These are phyloP conservation scores for Aureobasidium lini DNA, from an alignment of 2,329 filamentous ascomycete genomes.

Conservation along the genomic window DNA sequence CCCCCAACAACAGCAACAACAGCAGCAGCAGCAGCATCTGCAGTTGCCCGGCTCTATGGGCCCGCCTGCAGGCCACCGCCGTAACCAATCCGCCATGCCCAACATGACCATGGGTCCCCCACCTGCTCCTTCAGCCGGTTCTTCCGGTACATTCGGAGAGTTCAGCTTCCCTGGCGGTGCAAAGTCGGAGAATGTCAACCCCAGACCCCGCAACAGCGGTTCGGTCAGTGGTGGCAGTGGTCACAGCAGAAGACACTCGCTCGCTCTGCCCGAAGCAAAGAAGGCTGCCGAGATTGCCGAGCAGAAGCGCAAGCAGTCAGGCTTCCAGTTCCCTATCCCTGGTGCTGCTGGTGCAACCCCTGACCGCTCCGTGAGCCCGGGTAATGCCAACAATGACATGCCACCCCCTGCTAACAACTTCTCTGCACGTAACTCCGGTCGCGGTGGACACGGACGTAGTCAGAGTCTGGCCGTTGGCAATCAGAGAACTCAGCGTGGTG, in stretches of 20 bases:
- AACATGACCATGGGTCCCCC: conserved; percentile 88
- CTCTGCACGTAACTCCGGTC: conserved; percentile 27
- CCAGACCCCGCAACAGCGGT: conserved; percentile 63
- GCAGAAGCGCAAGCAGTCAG: conserved; percentile 88
- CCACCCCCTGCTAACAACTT: conserved; percentile 16
- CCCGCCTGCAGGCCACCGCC: conserved; percentile 80
- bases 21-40: conserved; percentile 58
- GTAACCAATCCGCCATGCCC: conserved; percentile 94
- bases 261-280: conserved; percentile 91
- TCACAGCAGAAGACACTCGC: conserved; percentile 87
- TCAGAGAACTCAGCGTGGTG: conserved; percentile 57
- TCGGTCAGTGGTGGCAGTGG: conserved; percentile 58
- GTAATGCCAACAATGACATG: conserved; percentile 30
- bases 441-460: conserved; percentile 56
- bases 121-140: conserved; percentile 73
- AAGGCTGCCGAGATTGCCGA: conserved; percentile 95
- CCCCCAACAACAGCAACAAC: conserved; percentile 64
- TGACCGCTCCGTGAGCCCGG: conserved; percentile 51
- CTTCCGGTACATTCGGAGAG: conserved; percentile 66
- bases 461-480: conserved; percentile 80
- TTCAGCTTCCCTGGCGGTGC: conserved; percentile 46
- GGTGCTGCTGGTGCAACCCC: conserved; percentile 49
- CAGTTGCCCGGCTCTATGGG: conserved; percentile 63
- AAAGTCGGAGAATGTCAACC: conserved; percentile 52
- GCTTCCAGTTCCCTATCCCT: conserved; percentile 87